Evolutionary conservation across 192 early-diverging fungal species (phyloP).

Genomic region (Backusella tuberculispora): DNA sequence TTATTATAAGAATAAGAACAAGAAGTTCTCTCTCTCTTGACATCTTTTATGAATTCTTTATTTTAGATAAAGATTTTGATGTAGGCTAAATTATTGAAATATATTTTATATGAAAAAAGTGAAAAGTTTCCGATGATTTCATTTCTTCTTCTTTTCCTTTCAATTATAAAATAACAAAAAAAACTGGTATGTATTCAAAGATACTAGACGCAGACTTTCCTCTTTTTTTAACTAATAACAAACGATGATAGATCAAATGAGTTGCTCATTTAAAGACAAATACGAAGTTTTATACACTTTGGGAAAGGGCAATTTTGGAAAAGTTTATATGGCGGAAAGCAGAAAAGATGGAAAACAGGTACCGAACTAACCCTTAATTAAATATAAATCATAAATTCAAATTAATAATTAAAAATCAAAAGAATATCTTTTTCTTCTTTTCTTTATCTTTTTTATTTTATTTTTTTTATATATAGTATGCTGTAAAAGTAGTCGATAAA

Average conservation of each 20-base stretch:
- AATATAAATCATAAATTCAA: neutral
- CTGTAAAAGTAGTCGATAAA: constrained; percentile 66
- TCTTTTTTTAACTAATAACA: neutral
- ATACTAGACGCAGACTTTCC: neutral
- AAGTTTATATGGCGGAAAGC: constrained; percentile 61
- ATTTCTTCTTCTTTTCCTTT: neutral
- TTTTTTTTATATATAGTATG: constrained; percentile 44
- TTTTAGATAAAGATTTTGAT: neutral
- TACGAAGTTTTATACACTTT: constrained; percentile 39
- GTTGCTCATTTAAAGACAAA: neutral
- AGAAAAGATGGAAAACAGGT: constrained; percentile 50
- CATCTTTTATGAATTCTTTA: no score
- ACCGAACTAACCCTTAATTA: neutral
- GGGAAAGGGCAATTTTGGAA: constrained; percentile 67
- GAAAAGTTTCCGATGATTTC: constrained; percentile 21
- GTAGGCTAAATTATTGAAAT: neutral
- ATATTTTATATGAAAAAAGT: neutral
- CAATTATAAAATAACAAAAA: neutral
- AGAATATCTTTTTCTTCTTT: neutral
- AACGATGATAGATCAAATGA: neutral
- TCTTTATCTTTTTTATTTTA: neutral
- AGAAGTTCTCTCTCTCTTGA: no score
- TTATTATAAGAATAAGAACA: no score
- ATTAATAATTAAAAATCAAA: neutral
- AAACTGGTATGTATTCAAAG: neutral